A percentile compares a stretch with the other conserved stretches of the same genome.
phyloP scores from a whole-genome alignment of 352 stramenopile species.

The Globisporangium iwayamae region DNA sequence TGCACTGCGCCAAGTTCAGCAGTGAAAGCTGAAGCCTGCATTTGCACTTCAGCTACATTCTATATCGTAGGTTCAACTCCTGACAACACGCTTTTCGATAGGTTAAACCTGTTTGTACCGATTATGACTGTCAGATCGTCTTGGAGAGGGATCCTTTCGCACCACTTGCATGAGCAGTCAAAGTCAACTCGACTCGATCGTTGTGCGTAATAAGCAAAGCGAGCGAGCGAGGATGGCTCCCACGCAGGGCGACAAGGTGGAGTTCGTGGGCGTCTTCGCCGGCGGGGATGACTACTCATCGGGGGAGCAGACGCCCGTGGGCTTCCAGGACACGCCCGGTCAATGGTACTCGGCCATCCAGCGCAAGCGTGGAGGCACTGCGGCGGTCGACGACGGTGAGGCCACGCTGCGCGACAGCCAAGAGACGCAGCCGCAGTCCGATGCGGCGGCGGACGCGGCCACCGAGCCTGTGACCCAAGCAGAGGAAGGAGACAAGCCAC shows the following conservation, averaged over 20 bases:
- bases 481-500: slow-evolving; percentile 6
- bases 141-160: slow-evolving; percentile 6
- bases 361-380: slow-evolving; percentile 35
- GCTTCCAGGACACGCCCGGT: slow-evolving; percentile 54
- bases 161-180: neutral
- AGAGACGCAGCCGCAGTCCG: slow-evolving; percentile 27
- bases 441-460: slow-evolving; percentile 15
- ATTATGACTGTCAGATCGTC: neutral
- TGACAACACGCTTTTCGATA: neutral
- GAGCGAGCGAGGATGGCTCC: neutral
- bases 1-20: slow-evolving; percentile 13
- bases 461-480: slow-evolving; percentile 24
- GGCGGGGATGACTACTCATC: slow-evolving; percentile 27
- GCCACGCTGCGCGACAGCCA: slow-evolving; percentile 49
- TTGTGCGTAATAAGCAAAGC: neutral
- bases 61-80: slow-evolving; percentile 9
- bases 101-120: neutral
- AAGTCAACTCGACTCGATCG: neutral
- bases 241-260: slow-evolving; percentile 5
- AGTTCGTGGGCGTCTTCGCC: slow-evolving; percentile 34
- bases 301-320: slow-evolving; percentile 53
- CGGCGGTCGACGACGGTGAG: slow-evolving; percentile 28
- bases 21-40: neutral
- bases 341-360: slow-evolving; percentile 28
- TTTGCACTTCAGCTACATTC: neutral